Percentiles rank a stretch among this genome's conserved stretches.
These are phyloP conservation scores for Phylloporus sp. DNA, from an alignment of 768 basidiomycete genomes.

Conservation along the genomic window DNA sequence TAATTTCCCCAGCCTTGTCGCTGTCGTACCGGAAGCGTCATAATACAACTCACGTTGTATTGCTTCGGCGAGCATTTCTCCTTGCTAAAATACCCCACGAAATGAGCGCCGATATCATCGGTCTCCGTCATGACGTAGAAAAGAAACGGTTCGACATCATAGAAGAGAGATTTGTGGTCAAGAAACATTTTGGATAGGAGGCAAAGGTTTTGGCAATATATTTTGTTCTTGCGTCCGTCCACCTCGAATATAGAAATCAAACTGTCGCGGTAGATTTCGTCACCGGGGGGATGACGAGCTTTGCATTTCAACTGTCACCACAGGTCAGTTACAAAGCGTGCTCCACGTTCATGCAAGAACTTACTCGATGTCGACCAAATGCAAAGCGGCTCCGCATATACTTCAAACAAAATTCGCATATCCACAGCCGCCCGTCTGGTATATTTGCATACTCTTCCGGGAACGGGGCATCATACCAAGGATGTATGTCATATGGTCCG, in stretches of 20 bases:
- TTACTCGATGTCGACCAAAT: constrained; percentile 77
- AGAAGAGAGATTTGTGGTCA: constrained; percentile 97
- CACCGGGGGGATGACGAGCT: constrained; percentile 90
- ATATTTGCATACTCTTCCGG: constrained; percentile 94
- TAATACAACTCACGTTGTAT: constrained; percentile 98
- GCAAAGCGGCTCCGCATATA: constrained; percentile 95
- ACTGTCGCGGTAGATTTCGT: constrained; percentile 95
- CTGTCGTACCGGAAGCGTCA: constrained; percentile 95
- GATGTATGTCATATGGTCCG: constrained; percentile 88
- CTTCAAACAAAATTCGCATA: constrained; percentile 97
- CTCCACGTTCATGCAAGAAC: constrained; percentile 25
- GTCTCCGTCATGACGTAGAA: constrained; percentile 97
- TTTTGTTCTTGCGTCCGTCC: constrained; percentile 98
- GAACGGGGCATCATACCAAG: constrained; percentile 99
- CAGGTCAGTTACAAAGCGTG: constrained; percentile 8
- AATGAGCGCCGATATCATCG: constrained; percentile 85
- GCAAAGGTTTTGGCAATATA: constrained; percentile 98
- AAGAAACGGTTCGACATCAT: constrained; percentile 98
- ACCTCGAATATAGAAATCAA: constrained; percentile 92
- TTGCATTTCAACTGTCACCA: constrained; percentile 84
- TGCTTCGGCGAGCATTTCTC: constrained; percentile 96
- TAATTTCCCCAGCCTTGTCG: constrained; percentile 95
- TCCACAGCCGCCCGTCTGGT: constrained; percentile 89
- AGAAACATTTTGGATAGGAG: constrained; percentile 98
- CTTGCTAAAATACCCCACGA: constrained; percentile 98